A percentile compares a stretch with the other conserved stretches of the same genome.
phyloP scores from a whole-genome alignment of 2,329 filamentous ascomycete genomes.

The Pyricularia sp. region DNA sequence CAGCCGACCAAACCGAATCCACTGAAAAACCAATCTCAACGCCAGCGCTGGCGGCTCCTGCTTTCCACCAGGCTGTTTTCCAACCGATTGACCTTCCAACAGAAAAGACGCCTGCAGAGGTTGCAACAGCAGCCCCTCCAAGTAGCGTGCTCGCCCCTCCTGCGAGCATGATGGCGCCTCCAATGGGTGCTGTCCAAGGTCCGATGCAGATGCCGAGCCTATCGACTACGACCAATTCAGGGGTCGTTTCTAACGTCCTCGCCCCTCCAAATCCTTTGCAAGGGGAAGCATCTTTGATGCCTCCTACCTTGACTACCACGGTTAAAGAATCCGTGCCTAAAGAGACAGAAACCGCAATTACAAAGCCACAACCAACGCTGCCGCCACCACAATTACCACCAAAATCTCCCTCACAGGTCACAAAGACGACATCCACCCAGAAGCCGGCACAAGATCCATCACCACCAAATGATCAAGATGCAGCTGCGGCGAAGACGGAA shows the following conservation, averaged over 20 bases:
- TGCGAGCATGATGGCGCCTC: constrained; percentile 14
- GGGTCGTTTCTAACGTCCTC: constrained; percentile 14
- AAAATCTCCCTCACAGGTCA: neutral
- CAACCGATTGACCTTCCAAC: constrained; percentile 5
- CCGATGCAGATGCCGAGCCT: constrained; percentile 14
- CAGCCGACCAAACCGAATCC: neutral
- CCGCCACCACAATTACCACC: neutral
- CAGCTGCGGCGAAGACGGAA: constrained; percentile 9
- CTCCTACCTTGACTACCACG: neutral
- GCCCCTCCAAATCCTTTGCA: constrained; percentile 14
- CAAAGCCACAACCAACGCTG: neutral
- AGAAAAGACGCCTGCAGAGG: neutral
- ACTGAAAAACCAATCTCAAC: neutral
- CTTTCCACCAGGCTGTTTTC: constrained; percentile 7
- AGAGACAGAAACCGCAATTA: neutral
- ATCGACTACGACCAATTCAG: constrained; percentile 6
- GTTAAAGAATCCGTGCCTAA: neutral
- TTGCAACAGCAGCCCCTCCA: neutral
- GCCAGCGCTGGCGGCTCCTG: constrained; percentile 2
- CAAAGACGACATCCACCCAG: neutral
- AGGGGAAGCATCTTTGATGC: neutral
- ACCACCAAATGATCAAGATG: neutral
- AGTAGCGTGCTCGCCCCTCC: constrained; percentile 4
- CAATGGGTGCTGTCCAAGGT: constrained; percentile 7
- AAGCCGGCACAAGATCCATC: neutral